Conservation (phyloP, 176 grass and related monocot genomes). For the Musa schizocarpa region DNA sequence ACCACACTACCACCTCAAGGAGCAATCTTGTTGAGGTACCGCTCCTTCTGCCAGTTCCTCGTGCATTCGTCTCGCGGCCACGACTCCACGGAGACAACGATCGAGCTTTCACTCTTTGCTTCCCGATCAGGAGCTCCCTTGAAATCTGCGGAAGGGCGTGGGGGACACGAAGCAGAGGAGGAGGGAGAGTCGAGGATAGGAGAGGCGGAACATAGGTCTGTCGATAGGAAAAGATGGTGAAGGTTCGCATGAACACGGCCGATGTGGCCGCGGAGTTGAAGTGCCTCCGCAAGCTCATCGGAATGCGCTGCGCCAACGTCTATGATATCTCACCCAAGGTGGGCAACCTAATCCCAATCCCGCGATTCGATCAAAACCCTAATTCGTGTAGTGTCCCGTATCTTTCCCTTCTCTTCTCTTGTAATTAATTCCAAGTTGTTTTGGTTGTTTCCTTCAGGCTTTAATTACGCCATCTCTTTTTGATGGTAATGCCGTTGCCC, state of each 20-base stretch:
- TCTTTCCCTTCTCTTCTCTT: neutral
- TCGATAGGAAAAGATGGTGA: slow-evolving; percentile 61
- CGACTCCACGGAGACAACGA: no score
- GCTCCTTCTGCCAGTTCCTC: no score
- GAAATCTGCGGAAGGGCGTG: neutral
- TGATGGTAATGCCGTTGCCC: no score
- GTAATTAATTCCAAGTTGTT: neutral
- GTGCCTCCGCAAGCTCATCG: slow-evolving; percentile 93
- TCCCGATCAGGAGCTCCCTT: no score
- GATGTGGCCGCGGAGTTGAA: slow-evolving; percentile 98
- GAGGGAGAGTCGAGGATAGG: neutral
- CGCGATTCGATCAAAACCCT: neutral
- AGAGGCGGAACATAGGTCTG: neutral
- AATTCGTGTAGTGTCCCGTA: neutral
- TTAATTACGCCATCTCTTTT: neutral
- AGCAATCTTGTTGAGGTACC: no score
- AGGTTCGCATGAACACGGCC: slow-evolving; percentile 90
- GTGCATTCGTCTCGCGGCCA: no score
- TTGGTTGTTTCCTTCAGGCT: neutral
- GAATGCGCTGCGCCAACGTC: slow-evolving; percentile 97
- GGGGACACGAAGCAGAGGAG: neutral
- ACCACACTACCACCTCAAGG: no score
- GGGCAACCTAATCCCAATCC: neutral
- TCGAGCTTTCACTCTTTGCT: no score
- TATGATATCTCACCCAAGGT: slow-evolving; percentile 96